Evolutionary conservation across 2,329 filamentous ascomycete genomes (phyloP), one percentile per base, ranked within the genome.

Genomic region (Penicillium janthinellum): DNA sequence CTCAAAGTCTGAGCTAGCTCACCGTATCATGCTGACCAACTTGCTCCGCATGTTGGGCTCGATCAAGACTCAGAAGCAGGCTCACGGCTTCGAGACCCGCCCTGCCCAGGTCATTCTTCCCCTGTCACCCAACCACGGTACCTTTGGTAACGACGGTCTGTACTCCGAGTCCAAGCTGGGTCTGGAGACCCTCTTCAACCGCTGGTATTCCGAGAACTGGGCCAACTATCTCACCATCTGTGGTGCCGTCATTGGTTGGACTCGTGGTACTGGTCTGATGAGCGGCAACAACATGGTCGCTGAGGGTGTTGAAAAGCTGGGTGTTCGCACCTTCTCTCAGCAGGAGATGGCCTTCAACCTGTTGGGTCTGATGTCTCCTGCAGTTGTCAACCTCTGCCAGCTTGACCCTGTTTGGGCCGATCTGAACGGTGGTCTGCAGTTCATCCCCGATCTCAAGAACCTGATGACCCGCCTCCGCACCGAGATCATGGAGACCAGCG

Each of bases 311-410:
- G 95, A 99, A 82, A 91, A 91, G 70, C 95, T 96, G 67, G 95
- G 95, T 71, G 95, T 98, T 28, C 92, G 95, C 70, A 99, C 95
- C 4, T 99, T 99, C 84, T 98, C 94, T 10, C 95, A 98, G 80
- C 92, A 96, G 76, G 95, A 99, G 79, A 99, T 99, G 95, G 95
- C 95, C 15, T 99, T 99, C 84, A 99, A 99, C 80, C 80, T 99
- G 67, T 86, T 99, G 47, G 94, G 95, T 68, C 86, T 99, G 55
- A 96, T 99, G 95, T 90, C 93, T 1, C 93, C 95, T 39, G 86
- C 89, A 31, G 91, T 99, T 70, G 93, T 96, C 68, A 92, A 99
- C 74, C 86, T 99, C 45, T 99, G 95, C 84, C 95, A 99, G 81
- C 83, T 86, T 47, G 92, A 98, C 80, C 96, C 95, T 11, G 92